Evolutionary conservation across 2,329 filamentous ascomycete species (phyloP).

Genomic region (Exophiala oligosperma): DNA sequence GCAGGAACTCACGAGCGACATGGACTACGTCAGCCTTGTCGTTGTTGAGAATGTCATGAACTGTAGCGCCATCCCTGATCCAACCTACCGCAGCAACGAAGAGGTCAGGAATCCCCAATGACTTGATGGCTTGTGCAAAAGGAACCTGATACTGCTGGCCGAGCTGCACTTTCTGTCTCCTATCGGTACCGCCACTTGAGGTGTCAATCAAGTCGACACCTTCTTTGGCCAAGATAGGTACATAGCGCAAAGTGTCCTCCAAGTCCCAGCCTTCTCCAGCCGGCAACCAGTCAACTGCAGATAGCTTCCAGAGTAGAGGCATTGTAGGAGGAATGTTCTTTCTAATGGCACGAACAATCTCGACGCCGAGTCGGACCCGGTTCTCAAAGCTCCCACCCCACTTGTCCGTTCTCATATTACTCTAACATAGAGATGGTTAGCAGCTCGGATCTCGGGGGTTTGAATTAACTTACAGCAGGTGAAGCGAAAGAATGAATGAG

Average conservation of each 20-base stretch:
- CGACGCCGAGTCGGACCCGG: constrained; percentile 54
- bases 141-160: constrained; percentile 69
- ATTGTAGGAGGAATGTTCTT: constrained; percentile 37
- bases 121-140: constrained; percentile 70
- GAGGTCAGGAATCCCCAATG: constrained; percentile 30
- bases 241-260: constrained; percentile 22
- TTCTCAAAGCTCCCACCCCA: constrained; percentile 55
- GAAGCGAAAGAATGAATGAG: constrained; percentile 53
- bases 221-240: constrained; percentile 8
- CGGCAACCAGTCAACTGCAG: constrained; percentile 51
- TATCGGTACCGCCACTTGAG: constrained; percentile 11
- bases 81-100: constrained; percentile 8
- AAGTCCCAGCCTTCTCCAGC: constrained; percentile 7
- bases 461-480: constrained; percentile 53
- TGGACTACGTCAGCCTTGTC: constrained; percentile 8
- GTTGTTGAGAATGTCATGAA: neutral
- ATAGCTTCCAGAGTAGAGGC: constrained; percentile 43
- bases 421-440: constrained; percentile 67
- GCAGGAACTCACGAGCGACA: constrained; percentile 10
- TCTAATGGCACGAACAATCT: constrained; percentile 42
- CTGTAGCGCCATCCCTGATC: constrained; percentile 8
- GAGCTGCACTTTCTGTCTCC: constrained; percentile 37
- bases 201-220: constrained; percentile 23
- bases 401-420: constrained; percentile 50
- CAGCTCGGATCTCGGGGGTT: constrained; percentile 65